These are phyloP conservation scores for Talaromyces amestolkiae DNA, from an alignment of 2,329 filamentous ascomycete species.

Conservation along the genomic window DNA sequence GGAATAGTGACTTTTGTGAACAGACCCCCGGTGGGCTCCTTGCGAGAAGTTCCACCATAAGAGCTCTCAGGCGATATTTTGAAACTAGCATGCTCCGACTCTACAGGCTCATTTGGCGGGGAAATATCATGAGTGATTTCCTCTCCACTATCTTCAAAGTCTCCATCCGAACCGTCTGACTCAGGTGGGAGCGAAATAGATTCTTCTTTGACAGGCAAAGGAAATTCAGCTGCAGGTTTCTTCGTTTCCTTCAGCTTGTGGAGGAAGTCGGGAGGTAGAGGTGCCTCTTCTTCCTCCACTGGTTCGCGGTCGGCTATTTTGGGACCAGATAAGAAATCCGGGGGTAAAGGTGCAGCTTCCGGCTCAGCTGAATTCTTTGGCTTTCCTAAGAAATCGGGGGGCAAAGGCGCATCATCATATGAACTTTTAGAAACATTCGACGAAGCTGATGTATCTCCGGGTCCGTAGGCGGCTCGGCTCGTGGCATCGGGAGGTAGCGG, in stretches of 20 bases:
- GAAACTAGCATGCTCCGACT: constrained; percentile 34
- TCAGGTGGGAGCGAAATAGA: constrained; percentile 34
- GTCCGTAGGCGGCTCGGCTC: constrained; percentile 46
- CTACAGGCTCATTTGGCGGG: constrained; percentile 28
- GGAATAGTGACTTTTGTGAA: constrained; percentile 41
- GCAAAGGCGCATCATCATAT: constrained; percentile 41
- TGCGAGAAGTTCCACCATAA: constrained; percentile 39
- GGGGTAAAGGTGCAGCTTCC: constrained; percentile 23
- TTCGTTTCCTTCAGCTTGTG: constrained; percentile 20
- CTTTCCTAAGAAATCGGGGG: constrained; percentile 27
- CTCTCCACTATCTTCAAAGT: constrained; percentile 48
- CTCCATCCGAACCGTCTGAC: constrained; percentile 38
- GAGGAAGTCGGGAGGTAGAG: constrained; percentile 28
- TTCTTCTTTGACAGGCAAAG: constrained; percentile 28
- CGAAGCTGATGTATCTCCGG: constrained; percentile 50
- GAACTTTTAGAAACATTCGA: constrained; percentile 44
- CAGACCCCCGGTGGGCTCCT: constrained; percentile 39
- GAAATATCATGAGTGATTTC: constrained; percentile 45
- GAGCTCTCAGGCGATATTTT: constrained; percentile 46
- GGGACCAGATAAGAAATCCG: constrained; percentile 22
- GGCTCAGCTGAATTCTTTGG: constrained; percentile 3
- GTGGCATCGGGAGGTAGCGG: constrained; percentile 50
- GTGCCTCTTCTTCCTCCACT: constrained; percentile 23
- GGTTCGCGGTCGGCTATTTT: constrained; percentile 20
- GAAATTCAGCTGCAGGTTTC: constrained; percentile 22